phyloP scores from a whole-genome alignment of 2,329 filamentous ascomycete species.

The Phialocephala sp. region DNA sequence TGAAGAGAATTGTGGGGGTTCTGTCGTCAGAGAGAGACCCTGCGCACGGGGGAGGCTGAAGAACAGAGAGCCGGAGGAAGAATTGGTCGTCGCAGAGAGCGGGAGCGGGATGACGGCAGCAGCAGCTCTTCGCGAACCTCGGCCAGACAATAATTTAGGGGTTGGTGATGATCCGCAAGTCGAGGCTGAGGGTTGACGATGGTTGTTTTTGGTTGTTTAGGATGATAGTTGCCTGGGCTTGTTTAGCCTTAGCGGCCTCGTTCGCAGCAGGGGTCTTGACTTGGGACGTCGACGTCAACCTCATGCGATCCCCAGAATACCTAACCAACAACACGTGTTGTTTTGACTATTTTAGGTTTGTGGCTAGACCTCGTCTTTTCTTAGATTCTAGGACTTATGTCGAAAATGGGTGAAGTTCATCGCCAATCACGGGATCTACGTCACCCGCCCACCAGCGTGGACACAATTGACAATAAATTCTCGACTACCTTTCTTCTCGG shows the following conservation, averaged over 20 bases:
- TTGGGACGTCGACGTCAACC: background rate
- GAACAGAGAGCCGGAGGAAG: background rate
- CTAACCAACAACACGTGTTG: background rate
- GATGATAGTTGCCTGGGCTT: background rate
- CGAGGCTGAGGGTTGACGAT: conserved; percentile 7
- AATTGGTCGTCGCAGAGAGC: background rate
- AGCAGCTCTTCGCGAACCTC: background rate
- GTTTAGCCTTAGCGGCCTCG: background rate
- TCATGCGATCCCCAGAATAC: background rate
- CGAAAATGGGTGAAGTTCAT: conserved; percentile 3
- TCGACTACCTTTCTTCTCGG: background rate
- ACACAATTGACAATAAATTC: background rate
- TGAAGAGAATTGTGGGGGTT: conserved; percentile 6
- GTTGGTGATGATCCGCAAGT: conserved; percentile 8
- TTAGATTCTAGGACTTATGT: background rate
- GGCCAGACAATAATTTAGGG: background rate
- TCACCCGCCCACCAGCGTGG: background rate
- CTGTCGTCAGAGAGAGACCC: conserved; percentile 7
- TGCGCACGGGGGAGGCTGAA: conserved; percentile 5
- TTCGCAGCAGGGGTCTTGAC: background rate
- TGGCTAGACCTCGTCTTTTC: background rate
- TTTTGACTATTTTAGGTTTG: background rate
- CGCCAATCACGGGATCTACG: background rate
- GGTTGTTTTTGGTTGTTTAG: background rate
- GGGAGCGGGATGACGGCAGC: background rate